phyloP scores from a whole-genome alignment of 2,329 filamentous ascomycete species.

The Aspergillus sp. region DNA sequence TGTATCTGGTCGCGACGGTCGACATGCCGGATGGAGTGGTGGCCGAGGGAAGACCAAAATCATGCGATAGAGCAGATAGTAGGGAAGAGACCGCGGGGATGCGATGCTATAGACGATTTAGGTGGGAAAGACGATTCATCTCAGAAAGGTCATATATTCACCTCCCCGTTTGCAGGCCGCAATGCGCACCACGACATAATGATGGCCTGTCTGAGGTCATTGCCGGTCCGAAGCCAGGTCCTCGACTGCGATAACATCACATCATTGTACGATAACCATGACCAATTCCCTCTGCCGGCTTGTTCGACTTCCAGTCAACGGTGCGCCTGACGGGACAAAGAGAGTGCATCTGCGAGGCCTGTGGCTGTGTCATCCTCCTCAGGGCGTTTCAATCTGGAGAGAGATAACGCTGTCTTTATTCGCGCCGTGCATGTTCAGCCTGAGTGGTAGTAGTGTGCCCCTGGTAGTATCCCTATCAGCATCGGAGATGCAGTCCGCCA shows the following conservation, averaged over 20 bases:
- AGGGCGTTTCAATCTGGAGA: too few species aligned
- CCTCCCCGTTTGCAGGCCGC: background rate
- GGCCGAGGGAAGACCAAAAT: background rate
- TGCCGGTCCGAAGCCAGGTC: background rate
- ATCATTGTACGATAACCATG: conserved; percentile 1
- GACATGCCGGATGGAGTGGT: background rate
- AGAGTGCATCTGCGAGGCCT: too few species aligned
- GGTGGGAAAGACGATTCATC: background rate
- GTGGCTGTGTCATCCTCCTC: too few species aligned
- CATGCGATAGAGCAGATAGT: background rate
- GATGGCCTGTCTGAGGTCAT: conserved; percentile 2
- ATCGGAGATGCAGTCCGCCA: too few species aligned
- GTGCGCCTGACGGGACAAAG: too few species aligned
- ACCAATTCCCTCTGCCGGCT: too few species aligned
- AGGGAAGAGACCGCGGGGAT: background rate
- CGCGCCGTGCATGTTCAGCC: too few species aligned
- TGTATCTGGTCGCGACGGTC: conserved; percentile 10
- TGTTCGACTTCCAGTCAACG: too few species aligned
- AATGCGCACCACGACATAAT: conserved; percentile 1
- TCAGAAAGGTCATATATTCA: background rate
- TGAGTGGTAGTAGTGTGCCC: too few species aligned
- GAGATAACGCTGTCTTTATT: too few species aligned
- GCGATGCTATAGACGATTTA: too few species aligned
- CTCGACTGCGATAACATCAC: background rate
- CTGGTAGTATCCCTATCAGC: too few species aligned